Conservation (phyloP, 2,329 filamentous ascomycete species). For the Apiospora pterosperma region DNA sequence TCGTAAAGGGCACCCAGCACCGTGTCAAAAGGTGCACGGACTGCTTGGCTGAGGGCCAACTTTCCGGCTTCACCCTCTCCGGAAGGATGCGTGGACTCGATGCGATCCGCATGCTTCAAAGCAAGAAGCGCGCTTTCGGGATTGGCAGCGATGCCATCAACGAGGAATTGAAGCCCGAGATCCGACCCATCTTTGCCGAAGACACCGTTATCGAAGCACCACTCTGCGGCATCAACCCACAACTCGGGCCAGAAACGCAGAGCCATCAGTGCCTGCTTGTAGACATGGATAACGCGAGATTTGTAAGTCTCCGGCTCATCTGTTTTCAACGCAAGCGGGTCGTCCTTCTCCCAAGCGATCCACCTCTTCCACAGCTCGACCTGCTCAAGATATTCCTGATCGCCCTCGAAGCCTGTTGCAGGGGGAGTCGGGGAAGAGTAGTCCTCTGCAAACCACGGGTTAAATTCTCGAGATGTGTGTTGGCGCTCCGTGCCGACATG, state of each 20-base stretch:
- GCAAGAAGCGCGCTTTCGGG: conserved; percentile 90
- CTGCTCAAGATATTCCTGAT: conserved; percentile 79
- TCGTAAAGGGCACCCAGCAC: conserved; percentile 86
- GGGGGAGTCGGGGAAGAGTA: conserved; percentile 81
- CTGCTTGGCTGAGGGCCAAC: conserved; percentile 71
- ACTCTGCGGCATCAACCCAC: conserved; percentile 93
- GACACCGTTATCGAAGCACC: conserved; percentile 78
- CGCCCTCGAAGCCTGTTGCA: conserved; percentile 79
- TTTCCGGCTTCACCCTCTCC: conserved; percentile 75
- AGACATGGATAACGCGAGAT: conserved; percentile 80
- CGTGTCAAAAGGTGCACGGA: conserved; percentile 79
- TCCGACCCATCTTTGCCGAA: conserved; percentile 53
- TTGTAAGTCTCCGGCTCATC: conserved; percentile 76
- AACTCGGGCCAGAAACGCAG: conserved; percentile 92
- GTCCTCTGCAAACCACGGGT: conserved; percentile 72
- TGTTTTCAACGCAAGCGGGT: conserved; percentile 79
- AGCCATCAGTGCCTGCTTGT: conserved; percentile 91
- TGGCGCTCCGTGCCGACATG: conserved; percentile 92
- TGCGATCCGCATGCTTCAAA: conserved; percentile 82
- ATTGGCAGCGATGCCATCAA: conserved; percentile 81
- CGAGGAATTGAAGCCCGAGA: conserved; percentile 70
- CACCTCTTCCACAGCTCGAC: conserved; percentile 88
- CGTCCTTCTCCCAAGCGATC: conserved; percentile 93
- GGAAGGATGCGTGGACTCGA: conserved; percentile 74
- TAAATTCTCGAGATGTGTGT: conserved; percentile 86